Percentiles rank a stretch among this genome's conserved stretches.
These are phyloP conservation scores for Trichoderma gracile DNA, from an alignment of 2,329 filamentous ascomycete genomes.

Conservation along the genomic window DNA sequence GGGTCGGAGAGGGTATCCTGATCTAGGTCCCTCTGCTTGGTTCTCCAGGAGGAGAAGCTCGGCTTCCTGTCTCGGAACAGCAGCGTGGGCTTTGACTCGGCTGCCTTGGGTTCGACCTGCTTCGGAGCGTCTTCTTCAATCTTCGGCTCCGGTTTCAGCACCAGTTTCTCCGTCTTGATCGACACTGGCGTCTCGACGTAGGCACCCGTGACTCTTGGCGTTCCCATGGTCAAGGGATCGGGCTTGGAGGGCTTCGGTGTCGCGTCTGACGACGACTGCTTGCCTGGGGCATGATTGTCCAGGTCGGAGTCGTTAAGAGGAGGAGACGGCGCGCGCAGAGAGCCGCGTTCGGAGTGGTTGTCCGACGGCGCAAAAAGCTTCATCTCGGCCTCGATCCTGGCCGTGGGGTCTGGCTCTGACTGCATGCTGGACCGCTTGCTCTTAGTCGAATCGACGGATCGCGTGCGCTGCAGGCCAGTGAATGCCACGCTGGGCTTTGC, in stretches of 20 bases:
- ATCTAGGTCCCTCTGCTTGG: constrained; percentile 32
- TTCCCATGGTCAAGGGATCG: constrained; percentile 53
- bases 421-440: constrained; percentile 52
- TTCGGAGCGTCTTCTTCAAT: constrained; percentile 22
- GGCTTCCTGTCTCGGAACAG: constrained; percentile 33
- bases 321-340: constrained; percentile 52
- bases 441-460: constrained; percentile 48
- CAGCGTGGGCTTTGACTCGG: constrained; percentile 27
- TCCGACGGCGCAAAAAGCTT: constrained; percentile 57
- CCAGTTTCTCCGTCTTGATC: constrained; percentile 41
- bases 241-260: constrained; percentile 50
- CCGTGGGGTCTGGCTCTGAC: constrained; percentile 57
- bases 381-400: constrained; percentile 58
- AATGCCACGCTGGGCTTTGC: constrained; percentile 50
- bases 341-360: constrained; percentile 58
- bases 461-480: constrained; percentile 44
- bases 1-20: constrained; percentile 40
- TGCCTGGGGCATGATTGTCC: constrained; percentile 35
- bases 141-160: constrained; percentile 27
- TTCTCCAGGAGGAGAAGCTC: constrained; percentile 32
- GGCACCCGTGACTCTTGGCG: constrained; percentile 56
- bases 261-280: constrained; percentile 37
- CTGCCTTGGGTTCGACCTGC: constrained; percentile 32
- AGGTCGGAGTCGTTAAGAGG: constrained; percentile 37
- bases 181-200: constrained; percentile 59